Percentiles rank a stretch among this genome's conserved stretches.
phyloP scores from a whole-genome alignment of 169 alveolate species.

The Cystoisospora suis region DNA sequence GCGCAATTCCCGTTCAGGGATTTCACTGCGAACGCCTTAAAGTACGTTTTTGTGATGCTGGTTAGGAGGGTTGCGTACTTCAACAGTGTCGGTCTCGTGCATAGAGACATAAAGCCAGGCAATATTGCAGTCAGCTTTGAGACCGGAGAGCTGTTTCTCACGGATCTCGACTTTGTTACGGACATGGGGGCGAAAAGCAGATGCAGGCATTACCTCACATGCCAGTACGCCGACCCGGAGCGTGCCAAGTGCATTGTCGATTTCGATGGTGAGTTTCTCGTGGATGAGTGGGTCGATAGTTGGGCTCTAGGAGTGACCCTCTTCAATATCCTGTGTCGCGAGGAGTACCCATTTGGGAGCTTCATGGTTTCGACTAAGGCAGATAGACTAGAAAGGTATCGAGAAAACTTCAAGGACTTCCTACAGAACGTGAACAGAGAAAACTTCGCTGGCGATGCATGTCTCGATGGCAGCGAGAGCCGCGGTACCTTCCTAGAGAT shows the following conservation, averaged over 20 bases:
- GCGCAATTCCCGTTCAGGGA: not conserved
- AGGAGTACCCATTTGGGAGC: not conserved
- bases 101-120: not conserved
- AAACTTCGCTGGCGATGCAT: not conserved
- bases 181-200: not conserved
- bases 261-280: not conserved
- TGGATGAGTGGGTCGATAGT: not conserved
- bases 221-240: not conserved
- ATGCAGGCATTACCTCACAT: not conserved
- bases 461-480: not conserved
- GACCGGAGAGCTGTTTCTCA: not conserved
- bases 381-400: not conserved
- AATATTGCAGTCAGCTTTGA: not conserved
- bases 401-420: not conserved
- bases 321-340: not conserved
- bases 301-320: not conserved
- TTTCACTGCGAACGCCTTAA: not conserved
- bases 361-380: not conserved
- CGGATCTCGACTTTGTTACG: not conserved
- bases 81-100: not conserved
- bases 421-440: not conserved
- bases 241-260: not conserved
- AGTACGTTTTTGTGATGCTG: not conserved
- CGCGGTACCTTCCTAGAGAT: not conserved
- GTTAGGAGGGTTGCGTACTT: not conserved